These are phyloP conservation scores for Microsporum canis DNA, from an alignment of 2,329 filamentous ascomycete species.

Conservation along the genomic window DNA sequence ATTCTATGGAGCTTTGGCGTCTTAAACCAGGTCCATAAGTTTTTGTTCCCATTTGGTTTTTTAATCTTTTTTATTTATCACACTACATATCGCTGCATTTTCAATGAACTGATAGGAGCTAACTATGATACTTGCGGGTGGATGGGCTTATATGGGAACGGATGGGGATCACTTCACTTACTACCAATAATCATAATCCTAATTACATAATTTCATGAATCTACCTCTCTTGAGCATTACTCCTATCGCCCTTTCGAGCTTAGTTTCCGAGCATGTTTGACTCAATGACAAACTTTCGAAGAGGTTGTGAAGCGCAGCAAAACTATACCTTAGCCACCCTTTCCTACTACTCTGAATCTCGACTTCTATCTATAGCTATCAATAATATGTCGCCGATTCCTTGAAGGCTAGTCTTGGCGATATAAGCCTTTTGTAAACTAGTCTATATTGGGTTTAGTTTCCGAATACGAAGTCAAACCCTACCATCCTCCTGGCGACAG, in stretches of 20 bases:
- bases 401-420: neutral
- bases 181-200: neutral
- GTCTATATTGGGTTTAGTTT: slow-evolving; percentile 8
- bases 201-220: neutral
- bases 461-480: slow-evolving; percentile 8
- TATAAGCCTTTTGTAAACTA: neutral
- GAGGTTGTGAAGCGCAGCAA: neutral
- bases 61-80: neutral
- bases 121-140: neutral
- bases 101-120: slow-evolving; percentile 4
- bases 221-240: neutral
- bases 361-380: neutral
- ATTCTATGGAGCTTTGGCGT: slow-evolving; percentile 9
- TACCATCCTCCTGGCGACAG: neutral
- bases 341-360: neutral
- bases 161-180: neutral
- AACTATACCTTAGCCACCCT: neutral
- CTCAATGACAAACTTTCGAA: neutral
- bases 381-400: neutral
- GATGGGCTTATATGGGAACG: neutral
- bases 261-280: neutral
- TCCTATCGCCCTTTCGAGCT: neutral
- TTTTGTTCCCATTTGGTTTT: neutral
- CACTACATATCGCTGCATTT: neutral
- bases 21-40: slow-evolving; percentile 2